phyloP scores from a whole-genome alignment of 2,329 filamentous ascomycete species.

The Fusarium falciforme region DNA sequence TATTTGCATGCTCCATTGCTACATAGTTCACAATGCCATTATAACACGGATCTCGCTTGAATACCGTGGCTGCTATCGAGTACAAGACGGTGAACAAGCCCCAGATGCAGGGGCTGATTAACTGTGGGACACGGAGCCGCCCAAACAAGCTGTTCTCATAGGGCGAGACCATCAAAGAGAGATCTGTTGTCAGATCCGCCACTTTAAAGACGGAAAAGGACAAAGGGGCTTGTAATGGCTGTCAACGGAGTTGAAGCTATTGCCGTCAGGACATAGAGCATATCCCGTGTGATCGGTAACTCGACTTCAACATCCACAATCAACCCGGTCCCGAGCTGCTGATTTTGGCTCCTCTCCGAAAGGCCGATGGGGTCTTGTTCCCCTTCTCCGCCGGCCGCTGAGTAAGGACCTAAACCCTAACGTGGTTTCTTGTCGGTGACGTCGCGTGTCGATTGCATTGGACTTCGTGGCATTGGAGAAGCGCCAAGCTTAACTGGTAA shows the following conservation, averaged over 20 bases:
- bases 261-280: not conserved
- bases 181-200: conserved; percentile 38
- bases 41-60: not conserved
- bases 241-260: not conserved
- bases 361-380: not conserved
- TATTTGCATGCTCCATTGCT: not conserved
- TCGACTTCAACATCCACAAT: not conserved
- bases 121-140: conserved; percentile 36
- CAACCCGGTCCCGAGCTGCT: not conserved
- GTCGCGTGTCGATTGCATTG: conserved; percentile 17
- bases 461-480: conserved; percentile 16
- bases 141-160: conserved; percentile 27
- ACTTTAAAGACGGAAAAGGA: not conserved
- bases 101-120: conserved; percentile 45
- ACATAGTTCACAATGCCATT: not conserved
- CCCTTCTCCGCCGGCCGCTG: not conserved
- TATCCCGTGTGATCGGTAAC: not conserved
- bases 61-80: not conserved
- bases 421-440: not conserved
- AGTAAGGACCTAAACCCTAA: conserved; percentile 7
- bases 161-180: conserved; percentile 32
- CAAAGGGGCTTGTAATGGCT: not conserved
- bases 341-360: not conserved
- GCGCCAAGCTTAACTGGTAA: conserved; percentile 34
- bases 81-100: conserved; percentile 8